Evolutionary conservation across 805 yeast species (phyloP).

Genomic region (Schizosaccharomyces octosporus): DNA sequence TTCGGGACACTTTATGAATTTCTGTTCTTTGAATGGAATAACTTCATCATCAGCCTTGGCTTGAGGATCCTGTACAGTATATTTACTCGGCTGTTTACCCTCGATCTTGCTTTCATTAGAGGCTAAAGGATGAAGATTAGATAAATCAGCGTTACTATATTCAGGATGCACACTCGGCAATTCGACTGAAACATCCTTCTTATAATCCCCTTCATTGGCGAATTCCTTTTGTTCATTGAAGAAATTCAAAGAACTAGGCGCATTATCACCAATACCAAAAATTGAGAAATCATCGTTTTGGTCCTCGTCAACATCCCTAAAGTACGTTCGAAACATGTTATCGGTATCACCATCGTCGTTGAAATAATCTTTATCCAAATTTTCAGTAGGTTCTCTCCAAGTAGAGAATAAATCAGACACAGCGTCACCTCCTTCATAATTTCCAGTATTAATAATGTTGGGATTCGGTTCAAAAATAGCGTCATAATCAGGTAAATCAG

Average conservation of each 20-base stretch:
- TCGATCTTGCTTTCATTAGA: not conserved
- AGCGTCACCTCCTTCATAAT: not conserved
- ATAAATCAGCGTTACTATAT: too few species aligned
- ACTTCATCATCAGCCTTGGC: not conserved
- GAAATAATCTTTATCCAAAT: conserved; percentile 1
- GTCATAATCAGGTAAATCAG: not conserved
- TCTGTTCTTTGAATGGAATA: conserved; percentile 14
- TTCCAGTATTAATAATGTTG: not conserved
- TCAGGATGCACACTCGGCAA: too few species aligned
- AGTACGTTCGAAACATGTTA: conserved; percentile 10
- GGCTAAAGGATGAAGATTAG: not conserved
- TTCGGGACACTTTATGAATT: conserved; percentile 43
- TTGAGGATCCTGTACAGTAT: not conserved
- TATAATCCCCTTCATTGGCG: too few species aligned
- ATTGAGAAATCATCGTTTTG: too few species aligned
- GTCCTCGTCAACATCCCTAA: not conserved
- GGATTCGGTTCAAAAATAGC: not conserved
- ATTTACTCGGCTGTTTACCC: not conserved
- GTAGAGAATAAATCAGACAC: conserved; percentile 13
- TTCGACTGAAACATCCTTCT: too few species aligned
- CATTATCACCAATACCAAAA: too few species aligned
- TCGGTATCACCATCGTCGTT: conserved; percentile 10
- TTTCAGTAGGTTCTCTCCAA: conserved; percentile 6
- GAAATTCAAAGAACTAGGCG: too few species aligned
- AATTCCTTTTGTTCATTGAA: too few species aligned